These are phyloP conservation scores for Plasmodium fragile DNA, from an alignment of 169 alveolate genomes.

Conservation along the genomic window DNA sequence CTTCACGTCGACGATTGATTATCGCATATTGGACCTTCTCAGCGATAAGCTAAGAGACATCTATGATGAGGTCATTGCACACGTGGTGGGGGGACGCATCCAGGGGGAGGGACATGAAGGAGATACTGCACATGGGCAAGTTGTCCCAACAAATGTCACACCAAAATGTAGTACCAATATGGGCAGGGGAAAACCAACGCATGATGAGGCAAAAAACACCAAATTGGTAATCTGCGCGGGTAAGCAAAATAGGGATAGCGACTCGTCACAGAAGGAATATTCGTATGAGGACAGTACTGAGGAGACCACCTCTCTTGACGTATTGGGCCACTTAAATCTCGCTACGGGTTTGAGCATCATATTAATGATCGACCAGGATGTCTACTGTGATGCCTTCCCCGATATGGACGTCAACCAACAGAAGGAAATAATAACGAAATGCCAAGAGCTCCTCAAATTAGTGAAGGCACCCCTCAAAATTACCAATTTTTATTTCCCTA, in stretches of 20 bases:
- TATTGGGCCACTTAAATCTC: slow-evolving; percentile 3
- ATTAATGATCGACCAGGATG: slow-evolving; percentile 30
- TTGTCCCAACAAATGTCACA: neutral
- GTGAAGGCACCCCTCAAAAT: slow-evolving; percentile 29
- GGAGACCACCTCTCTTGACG: slow-evolving; percentile 26
- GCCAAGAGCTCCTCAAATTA: slow-evolving; percentile 16
- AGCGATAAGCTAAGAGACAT: neutral
- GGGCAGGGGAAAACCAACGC: neutral
- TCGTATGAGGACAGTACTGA: neutral
- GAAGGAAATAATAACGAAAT: slow-evolving; percentile 24
- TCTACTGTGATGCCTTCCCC: neutral
- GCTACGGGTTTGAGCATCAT: slow-evolving; percentile 9
- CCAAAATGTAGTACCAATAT: neutral
- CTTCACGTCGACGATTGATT: slow-evolving; percentile 32
- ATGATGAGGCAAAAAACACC: neutral
- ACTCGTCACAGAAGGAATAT: neutral
- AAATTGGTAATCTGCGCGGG: neutral
- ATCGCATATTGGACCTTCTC: neutral
- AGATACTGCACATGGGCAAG: neutral
- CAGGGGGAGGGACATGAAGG: neutral
- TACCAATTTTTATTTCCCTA: slow-evolving; percentile 5
- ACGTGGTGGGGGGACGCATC: neutral
- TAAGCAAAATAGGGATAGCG: neutral
- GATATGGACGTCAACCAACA: slow-evolving; percentile 6
- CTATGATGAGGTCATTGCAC: neutral